phyloP scores from a whole-genome alignment of 495 filamentous ascomycete species.

The Elasticomyces elasticus region DNA sequence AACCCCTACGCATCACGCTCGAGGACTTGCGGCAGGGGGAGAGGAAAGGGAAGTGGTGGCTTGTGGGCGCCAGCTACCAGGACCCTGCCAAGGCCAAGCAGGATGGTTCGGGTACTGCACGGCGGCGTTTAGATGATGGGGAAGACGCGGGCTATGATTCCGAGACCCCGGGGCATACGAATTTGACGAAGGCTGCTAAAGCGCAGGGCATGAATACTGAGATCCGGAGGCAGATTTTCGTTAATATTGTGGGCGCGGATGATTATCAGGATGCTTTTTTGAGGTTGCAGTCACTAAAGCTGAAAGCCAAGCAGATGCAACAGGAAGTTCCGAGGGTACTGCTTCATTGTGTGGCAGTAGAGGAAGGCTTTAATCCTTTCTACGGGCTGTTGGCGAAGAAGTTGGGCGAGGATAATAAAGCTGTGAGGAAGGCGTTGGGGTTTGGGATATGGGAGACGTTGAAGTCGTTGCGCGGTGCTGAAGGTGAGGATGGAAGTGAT shows the following conservation, averaged over 20 bases:
- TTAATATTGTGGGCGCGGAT: slow-evolving; percentile 75
- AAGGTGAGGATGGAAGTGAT: slow-evolving; percentile 40
- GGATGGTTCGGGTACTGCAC: slow-evolving; percentile 17
- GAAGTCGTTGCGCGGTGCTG: slow-evolving; percentile 66
- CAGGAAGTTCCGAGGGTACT: slow-evolving; percentile 80
- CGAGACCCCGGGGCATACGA: slow-evolving; percentile 34
- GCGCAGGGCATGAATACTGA: slow-evolving; percentile 93
- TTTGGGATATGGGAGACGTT: slow-evolving; percentile 82
- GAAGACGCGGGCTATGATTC: slow-evolving; percentile 17
- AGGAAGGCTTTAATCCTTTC: slow-evolving; percentile 82
- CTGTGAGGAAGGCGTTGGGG: slow-evolving; percentile 52
- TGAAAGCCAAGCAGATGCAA: slow-evolving; percentile 70
- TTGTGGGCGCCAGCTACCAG: slow-evolving; percentile 85
- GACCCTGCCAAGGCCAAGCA: slow-evolving; percentile 27
- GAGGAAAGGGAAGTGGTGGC: slow-evolving; percentile 95
- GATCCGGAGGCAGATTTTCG: slow-evolving; percentile 82
- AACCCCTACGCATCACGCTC: slow-evolving; percentile 73
- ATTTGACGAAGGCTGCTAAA: slow-evolving; percentile 61
- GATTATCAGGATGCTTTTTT: slow-evolving; percentile 77
- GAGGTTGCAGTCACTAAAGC: slow-evolving; percentile 65
- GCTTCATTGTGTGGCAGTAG: slow-evolving; percentile 74
- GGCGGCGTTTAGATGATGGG: slow-evolving; percentile 8
- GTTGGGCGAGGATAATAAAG: slow-evolving; percentile 48
- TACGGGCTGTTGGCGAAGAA: slow-evolving; percentile 75
- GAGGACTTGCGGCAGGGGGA: slow-evolving; percentile 70